phyloP scores from a whole-genome alignment of 495 filamentous ascomycete genomes.

The Bathelium albidoporum region DNA sequence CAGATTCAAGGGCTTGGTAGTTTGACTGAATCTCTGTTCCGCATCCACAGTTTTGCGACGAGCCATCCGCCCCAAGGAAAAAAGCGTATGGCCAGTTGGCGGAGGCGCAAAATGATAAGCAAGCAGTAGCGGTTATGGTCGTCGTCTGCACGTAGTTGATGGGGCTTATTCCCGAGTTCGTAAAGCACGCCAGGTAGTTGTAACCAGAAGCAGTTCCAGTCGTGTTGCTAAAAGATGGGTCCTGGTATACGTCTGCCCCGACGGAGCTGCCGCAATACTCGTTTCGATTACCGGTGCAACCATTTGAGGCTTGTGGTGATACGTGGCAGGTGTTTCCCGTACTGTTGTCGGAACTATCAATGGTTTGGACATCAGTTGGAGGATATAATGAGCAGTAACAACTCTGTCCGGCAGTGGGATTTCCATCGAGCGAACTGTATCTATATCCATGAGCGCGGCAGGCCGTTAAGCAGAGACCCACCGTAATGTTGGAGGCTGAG shows the following conservation, averaged over 20 bases:
- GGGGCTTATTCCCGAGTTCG: not conserved
- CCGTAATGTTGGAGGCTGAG: not conserved
- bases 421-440: not conserved
- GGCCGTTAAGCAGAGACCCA: constrained; percentile 2
- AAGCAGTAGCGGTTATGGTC: not conserved
- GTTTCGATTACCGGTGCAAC: constrained; percentile 3
- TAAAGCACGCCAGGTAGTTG: constrained; percentile 5
- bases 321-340: constrained; percentile 4
- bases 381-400: not conserved
- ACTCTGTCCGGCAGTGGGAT: not conserved
- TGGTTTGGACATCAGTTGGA: not conserved
- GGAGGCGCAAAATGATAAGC: not conserved
- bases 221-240: constrained; percentile 7
- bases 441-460: constrained; percentile 5
- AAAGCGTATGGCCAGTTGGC: constrained; percentile 2
- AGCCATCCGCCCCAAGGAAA: not conserved
- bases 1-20: not conserved
- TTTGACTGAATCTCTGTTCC: constrained; percentile 6
- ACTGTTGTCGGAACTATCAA: constrained; percentile 1
- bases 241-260: constrained; percentile 1
- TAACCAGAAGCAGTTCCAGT: not conserved
- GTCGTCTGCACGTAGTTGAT: not conserved
- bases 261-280: constrained; percentile 1
- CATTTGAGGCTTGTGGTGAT: not conserved
- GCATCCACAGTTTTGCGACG: constrained; percentile 5